Base-by-base conservation (phyloP, 306 rosid genomes). In the Citrullus colocynthis region DNA sequence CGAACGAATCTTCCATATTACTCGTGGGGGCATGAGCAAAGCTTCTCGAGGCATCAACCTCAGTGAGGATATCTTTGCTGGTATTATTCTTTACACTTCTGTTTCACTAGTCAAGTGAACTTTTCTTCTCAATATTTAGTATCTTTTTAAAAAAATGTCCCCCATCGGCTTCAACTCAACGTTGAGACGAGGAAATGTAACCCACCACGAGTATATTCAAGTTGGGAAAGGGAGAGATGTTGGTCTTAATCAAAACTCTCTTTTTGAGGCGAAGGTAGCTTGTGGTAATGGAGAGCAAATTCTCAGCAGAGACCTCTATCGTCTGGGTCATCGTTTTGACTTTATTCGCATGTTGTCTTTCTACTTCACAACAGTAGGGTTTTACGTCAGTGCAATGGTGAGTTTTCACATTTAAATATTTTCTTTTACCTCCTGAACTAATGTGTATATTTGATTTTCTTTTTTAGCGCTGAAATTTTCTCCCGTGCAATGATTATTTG, bases 11-110 rank as follows among this genome's bases (percentile, higher is more conserved):
- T 95, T 92, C 87, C 97, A 92, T 80, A 90, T 95, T 59, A 95
- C 99, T 72, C 99, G 99, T 64, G 99, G 99, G 80, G 99, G 99
- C 64, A 88, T 92, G n/a, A 95, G 99, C 86, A 95, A 95, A 86
- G 99, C 99, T 83, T 95, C 99, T 77, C 88, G 91, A 78, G 97
- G 91, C 80, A 87, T 95, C 92, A 88, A 95, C 82, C 86, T 95
- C 77, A 95, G 99, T 54, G 99, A 95, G 87, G 99, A 95, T 80
- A 95, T 95, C 79, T 95, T 95, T 92, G 97, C 99, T 21, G 99
- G 99, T 92, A 88, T 62, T 63, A 66, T 81, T 86, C 76, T 77
- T 69, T 57, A 78, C 75, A 76, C 75, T 58, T 72, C 54, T 59
- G 55, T 48, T 34, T 39, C 67, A 66, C 69, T 70, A 69, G 18